Evolutionary conservation across 495 filamentous ascomycete species (phyloP), one percentile per base, ranked within the genome.

Genomic region (Clohesyomyces aquaticus): DNA sequence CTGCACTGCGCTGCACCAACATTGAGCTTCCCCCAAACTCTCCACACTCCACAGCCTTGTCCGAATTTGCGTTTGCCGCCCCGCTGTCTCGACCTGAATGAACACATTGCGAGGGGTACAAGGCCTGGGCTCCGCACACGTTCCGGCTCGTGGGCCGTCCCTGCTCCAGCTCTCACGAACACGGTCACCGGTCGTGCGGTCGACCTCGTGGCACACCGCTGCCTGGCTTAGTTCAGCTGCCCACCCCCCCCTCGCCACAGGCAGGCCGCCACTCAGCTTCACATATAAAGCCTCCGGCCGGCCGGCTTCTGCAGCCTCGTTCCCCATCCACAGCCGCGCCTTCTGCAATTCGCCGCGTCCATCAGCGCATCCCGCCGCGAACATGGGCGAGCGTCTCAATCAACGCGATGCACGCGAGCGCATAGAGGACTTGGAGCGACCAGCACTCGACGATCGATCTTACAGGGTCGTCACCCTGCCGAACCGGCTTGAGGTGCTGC

Each of bases 401-500:
- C 48, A 49, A 35, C 43, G 55, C 16, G 55, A 43, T 59, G 67
- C 78, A 51, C 78, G 82, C 9, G 84, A 87, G 64, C 80, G 85
- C 59, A 78, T 98, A 32, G 90, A 96, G 74, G 72, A 82, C 35
- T 76, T 99, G 49, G 91, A 98, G 79, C 88, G 87, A 63, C 93
- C 94, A 2, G 88, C 87, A 59, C 81, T 97, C 35, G 94, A 98
- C 73, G 87, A 96, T 73, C 84, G 94, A 19, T 83, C 83, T 1
- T 99, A 99, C 73, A 82, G 93, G 32, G 91, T 99, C 68, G 87
- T 98, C 63, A 83, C 83, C 58, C 78, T 99, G 46, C 78, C 85
- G 3, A 99, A 98, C 74, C 77, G 91, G 77, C 85, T 99, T n/a
- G 95, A 99, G 78, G 94, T 86, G 19, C 82, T 98, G 4, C 76